A percentile compares a stretch with the other conserved stretches of the same genome.
These are phyloP conservation scores for Stagonosporopsis tanaceti DNA, from an alignment of 2,329 filamentous ascomycete species.

Conservation along the genomic window DNA sequence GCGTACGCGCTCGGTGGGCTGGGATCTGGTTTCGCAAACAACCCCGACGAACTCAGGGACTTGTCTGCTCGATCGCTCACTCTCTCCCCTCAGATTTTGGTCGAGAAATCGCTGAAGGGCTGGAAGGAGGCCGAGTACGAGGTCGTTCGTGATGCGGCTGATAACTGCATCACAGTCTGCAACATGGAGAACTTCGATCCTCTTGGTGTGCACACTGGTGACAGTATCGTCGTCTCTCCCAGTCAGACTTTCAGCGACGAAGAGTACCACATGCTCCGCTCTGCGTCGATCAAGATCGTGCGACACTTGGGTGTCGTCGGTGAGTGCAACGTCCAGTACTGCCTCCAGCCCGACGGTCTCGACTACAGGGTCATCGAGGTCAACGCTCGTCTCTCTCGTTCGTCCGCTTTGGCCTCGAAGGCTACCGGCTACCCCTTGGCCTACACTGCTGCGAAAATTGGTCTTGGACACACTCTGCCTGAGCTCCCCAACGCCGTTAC, in stretches of 20 bases:
- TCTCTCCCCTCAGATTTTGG: conserved; percentile 92
- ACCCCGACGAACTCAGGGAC: conserved; percentile 91
- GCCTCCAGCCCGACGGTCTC: conserved; percentile 92
- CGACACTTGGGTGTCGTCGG: conserved; percentile 96
- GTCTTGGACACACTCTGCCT: conserved; percentile 91
- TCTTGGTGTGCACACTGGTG: conserved; percentile 95
- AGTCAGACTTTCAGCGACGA: conserved; percentile 97
- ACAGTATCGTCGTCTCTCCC: conserved; percentile 97
- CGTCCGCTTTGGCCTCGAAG: conserved; percentile 95
- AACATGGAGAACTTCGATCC: conserved; percentile 99
- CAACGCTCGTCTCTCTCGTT: conserved; percentile 97
- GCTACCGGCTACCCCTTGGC: conserved; percentile 96
- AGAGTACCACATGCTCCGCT: conserved; percentile 99
- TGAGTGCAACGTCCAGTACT: conserved; percentile 99
- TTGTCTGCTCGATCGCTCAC: conserved; percentile 92
- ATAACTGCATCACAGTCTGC: conserved; percentile 99
- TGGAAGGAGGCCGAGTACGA: conserved; percentile 99
- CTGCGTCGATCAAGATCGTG: conserved; percentile 97
- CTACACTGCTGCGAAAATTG: conserved; percentile 98
- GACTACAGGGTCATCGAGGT: conserved; percentile 99
- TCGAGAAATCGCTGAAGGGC: conserved; percentile 98
- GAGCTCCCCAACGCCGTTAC: conserved; percentile 98
- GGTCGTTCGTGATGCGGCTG: conserved; percentile 93
- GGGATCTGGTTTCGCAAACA: conserved; percentile 94
- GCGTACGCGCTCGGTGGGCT: conserved; percentile 96